Evolutionary conservation across 202 grass and related monocot species (phyloP), one percentile per base, ranked within the genome.

Genomic region (Saccharum hybrid): DNA sequence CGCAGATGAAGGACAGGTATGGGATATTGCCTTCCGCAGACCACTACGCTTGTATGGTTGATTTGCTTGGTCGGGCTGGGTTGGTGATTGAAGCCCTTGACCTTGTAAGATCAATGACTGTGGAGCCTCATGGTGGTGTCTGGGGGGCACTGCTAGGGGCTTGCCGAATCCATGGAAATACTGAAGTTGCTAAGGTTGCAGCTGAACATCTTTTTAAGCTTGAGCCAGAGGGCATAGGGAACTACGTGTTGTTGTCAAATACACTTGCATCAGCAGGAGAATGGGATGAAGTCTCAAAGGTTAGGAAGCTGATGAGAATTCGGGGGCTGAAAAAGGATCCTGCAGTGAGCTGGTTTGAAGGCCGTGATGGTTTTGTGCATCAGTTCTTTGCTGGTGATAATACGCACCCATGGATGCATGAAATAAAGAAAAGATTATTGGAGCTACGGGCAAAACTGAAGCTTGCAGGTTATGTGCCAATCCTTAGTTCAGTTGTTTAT

Each of bases 11-110:
- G 87, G 85, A 90, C 66, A 83, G 68, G 41, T 94, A 90, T 72
- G 61, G 89, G 37, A 88, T 94, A 83, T 63, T 72, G 73, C 92
- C 81, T 73, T 92, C 92, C 4, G 34, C 85, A 63, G 89, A 94
- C 90, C 92, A 94, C 65, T 94, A 90, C 86, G 64, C 92, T n/a
- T 94, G 89, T 72, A 92, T 92, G 92, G 92, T 92, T 11, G 92
- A 94, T 90, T 86, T 92, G 79, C 80, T 94, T 79, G 89, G 89
- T 13, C 85, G 87, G 18, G 85, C 89, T 74, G 92, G 89, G 36
- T 85, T 92, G n/a, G 85, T 94, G n/a, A 80, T 84, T 39, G 89
- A 94, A 83, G 85, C 87, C 19, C 83, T 92, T 34, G 85, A 90
- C 63, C 87, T 94, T 33, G 90, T 90, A 62, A 90, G 66, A n/a